Evolutionary conservation across 257 asterid species (phyloP).

Genomic region (Nicotiana obtusifolia): DNA sequence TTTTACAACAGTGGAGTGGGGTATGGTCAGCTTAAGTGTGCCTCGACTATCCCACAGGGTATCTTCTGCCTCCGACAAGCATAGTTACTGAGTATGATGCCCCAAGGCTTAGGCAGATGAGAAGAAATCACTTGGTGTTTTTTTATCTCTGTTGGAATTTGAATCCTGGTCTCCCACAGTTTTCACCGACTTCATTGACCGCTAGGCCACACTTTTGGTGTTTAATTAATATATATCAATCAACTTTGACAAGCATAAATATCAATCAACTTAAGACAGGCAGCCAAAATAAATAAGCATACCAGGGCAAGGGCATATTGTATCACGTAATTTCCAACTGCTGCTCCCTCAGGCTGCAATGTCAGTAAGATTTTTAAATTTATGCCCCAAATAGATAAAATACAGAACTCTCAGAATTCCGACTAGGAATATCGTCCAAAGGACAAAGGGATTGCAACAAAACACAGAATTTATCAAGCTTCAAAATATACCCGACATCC

Average conservation of each 20-base stretch:
- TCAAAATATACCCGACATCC: slow-evolving; percentile 79
- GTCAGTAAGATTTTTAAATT: slow-evolving; percentile 5
- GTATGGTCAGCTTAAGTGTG: neutral
- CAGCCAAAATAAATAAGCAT: slow-evolving; percentile 16
- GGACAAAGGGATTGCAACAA: neutral
- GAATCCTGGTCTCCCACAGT: neutral
- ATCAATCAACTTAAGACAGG: slow-evolving; percentile 2
- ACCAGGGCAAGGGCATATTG: slow-evolving; percentile 97
- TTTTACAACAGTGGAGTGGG: neutral
- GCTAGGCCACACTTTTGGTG: neutral
- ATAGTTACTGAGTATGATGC: neutral
- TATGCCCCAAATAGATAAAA: neutral
- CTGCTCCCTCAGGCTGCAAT: slow-evolving; percentile 98
- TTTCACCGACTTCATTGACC: neutral
- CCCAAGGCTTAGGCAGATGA: neutral
- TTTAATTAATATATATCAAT: neutral
- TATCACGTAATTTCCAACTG: slow-evolving; percentile 65
- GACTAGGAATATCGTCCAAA: neutral
- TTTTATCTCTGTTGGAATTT: neutral
- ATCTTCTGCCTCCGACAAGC: neutral
- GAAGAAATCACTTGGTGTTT: neutral
- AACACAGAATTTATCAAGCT: slow-evolving; percentile 6
- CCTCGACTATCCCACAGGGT: neutral
- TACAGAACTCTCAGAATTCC: neutral
- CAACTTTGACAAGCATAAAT: neutral